Evolutionary conservation across 495 filamentous ascomycete genomes (phyloP).

Genomic region (Hypoxylon intermedium): DNA sequence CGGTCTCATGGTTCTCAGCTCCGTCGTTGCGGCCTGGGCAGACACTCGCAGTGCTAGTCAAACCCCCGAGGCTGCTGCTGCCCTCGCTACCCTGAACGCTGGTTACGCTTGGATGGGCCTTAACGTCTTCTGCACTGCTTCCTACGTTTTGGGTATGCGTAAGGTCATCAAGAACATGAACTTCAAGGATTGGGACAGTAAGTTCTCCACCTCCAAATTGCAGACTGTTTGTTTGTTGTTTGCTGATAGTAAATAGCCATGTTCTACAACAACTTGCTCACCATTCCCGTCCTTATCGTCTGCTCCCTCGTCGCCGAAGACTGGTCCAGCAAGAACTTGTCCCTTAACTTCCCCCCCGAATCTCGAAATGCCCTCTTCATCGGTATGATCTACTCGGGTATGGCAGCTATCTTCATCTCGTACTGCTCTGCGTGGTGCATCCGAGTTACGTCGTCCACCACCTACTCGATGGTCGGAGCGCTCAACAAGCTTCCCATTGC

Average conservation of each 20-base stretch:
- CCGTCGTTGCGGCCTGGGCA: constrained; percentile 94
- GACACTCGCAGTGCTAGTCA: constrained; percentile 88
- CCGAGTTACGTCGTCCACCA: constrained; percentile 93
- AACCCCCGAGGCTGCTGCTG: constrained; percentile 67
- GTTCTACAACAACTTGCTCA: constrained; percentile 99
- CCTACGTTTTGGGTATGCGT: constrained; percentile 91
- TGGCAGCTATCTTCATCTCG: constrained; percentile 95
- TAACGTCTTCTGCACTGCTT: constrained; percentile 94
- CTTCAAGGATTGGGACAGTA: constrained; percentile 99
- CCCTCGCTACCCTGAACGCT: constrained; percentile 88
- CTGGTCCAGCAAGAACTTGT: constrained; percentile 87
- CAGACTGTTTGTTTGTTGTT: too few relatives aligned
- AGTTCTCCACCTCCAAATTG: constrained; percentile 46
- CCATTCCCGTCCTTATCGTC: constrained; percentile 87
- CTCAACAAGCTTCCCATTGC: constrained; percentile 98
- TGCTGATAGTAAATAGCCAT: constrained; percentile 71
- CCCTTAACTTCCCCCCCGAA: constrained; percentile 83
- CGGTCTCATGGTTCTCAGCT: constrained; percentile 95
- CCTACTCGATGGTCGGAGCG: constrained; percentile 97
- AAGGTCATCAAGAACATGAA: constrained; percentile 99
- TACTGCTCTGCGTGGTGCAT: constrained; percentile 99
- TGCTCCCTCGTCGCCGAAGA: constrained; percentile 86
- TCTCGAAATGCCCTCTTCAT: constrained; percentile 75
- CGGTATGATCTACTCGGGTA: constrained; percentile 93
- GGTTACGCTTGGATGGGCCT: constrained; percentile 98